A percentile compares a stretch with the other conserved stretches of the same genome.
Conservation (phyloP, 257 asterid genomes). For the Salvia rosmarinus region DNA sequence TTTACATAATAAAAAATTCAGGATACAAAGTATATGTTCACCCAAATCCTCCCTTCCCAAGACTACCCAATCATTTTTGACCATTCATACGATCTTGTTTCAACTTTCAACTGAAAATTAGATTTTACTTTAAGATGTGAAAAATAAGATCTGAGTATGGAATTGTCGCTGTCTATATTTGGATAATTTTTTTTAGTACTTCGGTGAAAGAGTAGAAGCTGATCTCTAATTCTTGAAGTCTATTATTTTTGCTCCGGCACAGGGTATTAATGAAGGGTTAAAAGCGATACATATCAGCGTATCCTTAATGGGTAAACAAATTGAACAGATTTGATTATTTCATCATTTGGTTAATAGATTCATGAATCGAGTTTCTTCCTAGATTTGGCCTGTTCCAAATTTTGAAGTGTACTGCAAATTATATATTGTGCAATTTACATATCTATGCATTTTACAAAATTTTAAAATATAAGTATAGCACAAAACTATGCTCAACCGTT, state of each 20-base stretch:
- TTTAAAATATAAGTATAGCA: no score
- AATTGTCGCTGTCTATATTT: neutral
- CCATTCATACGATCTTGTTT: neutral
- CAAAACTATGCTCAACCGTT: no score
- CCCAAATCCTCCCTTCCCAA: neutral
- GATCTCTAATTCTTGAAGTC: neutral
- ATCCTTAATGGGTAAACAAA: neutral
- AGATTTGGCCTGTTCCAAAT: no score
- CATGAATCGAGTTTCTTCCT: no score
- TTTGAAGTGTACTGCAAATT: no score
- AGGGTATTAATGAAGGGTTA: neutral
- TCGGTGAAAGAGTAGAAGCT: neutral
- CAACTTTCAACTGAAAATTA: neutral
- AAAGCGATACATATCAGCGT: neutral
- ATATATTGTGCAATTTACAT: no score
- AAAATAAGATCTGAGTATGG: neutral
- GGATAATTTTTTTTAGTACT: neutral
- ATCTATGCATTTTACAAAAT: no score
- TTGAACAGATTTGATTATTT: no score
- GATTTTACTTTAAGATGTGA: neutral
- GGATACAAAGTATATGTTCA: neutral
- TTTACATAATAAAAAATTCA: no score
- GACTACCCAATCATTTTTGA: neutral
- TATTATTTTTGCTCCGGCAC: neutral
- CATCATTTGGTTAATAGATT: no score